Conservation (phyloP, 108 stramenopile species). For the Licmophora abbreviata region DNA sequence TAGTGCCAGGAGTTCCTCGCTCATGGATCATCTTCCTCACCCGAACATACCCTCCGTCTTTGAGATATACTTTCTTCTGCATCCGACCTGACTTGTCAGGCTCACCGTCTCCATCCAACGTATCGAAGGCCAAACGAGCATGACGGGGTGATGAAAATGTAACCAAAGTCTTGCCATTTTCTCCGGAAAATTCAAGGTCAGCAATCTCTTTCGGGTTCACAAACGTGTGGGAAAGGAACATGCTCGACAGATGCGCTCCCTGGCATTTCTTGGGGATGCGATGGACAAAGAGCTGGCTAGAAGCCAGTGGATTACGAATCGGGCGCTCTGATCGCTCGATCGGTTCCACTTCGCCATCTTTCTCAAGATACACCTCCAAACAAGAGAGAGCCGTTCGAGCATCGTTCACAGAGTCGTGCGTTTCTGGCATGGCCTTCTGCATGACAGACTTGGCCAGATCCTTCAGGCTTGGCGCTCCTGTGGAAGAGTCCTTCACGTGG, state of each 20-base stretch:
- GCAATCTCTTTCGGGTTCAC: slow-evolving; percentile 49
- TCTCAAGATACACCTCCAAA: slow-evolving; percentile 30
- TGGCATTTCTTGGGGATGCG: slow-evolving; percentile 53
- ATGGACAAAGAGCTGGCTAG: slow-evolving; percentile 63
- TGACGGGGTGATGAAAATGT: slow-evolving; percentile 45
- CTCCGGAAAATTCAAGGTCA: slow-evolving; percentile 53
- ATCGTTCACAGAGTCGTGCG: slow-evolving; percentile 85
- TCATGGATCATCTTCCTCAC: slow-evolving; percentile 67
- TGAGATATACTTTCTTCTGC: slow-evolving; percentile 80
- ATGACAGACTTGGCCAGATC: slow-evolving; percentile 55
- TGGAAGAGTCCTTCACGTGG: slow-evolving; percentile 34
- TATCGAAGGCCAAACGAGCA: slow-evolving; percentile 68
- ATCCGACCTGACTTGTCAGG: slow-evolving; percentile 67
- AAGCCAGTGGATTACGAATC: not conserved
- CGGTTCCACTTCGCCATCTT: slow-evolving; percentile 44
- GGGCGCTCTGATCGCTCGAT: slow-evolving; percentile 34
- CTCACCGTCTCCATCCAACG: slow-evolving; percentile 50
- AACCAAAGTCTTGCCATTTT: slow-evolving; percentile 62
- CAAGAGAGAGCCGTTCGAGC: slow-evolving; percentile 61
- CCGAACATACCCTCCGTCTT: slow-evolving; percentile 61
- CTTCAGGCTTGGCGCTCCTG: slow-evolving; percentile 55
- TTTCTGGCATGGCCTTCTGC: slow-evolving; percentile 69
- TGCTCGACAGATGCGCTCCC: slow-evolving; percentile 41
- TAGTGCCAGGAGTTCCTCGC: slow-evolving; percentile 1
- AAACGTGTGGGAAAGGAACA: slow-evolving; percentile 62